These are phyloP conservation scores for Aquanectria penicillioides DNA, from an alignment of 2,329 filamentous ascomycete species.

Conservation along the genomic window DNA sequence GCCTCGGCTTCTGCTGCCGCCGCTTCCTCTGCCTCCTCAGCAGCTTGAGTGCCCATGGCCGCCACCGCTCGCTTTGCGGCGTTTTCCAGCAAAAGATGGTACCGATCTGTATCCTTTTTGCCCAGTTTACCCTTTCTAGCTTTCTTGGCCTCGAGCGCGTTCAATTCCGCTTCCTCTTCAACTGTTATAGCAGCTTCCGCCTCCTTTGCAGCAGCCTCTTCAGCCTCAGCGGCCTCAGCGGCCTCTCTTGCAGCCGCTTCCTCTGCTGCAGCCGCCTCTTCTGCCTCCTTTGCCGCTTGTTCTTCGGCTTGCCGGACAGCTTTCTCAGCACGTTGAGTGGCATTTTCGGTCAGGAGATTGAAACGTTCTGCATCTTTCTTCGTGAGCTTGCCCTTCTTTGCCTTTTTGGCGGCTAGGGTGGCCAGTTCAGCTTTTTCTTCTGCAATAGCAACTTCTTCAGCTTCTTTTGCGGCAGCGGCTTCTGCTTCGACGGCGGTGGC, in stretches of 20 bases:
- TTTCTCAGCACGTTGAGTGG: conserved; percentile 27
- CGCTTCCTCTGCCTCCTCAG: conserved; percentile 40
- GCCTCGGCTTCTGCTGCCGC: conserved; percentile 33
- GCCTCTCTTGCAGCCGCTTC: conserved; percentile 13
- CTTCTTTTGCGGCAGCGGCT: conserved; percentile 17
- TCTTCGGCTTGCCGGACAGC: conserved; percentile 21
- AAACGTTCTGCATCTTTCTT: conserved; percentile 35
- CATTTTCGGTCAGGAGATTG: conserved; percentile 33
- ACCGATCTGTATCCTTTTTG: conserved; percentile 59
- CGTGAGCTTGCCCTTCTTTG: conserved; percentile 35
- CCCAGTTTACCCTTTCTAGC: conserved; percentile 57
- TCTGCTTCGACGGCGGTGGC: conserved; percentile 21
- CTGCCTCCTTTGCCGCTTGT: conserved; percentile 39
- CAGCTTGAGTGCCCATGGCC: conserved; percentile 50
- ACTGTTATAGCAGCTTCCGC: conserved; percentile 18
- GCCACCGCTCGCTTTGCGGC: conserved; percentile 51
- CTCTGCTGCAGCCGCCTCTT: conserved; percentile 16
- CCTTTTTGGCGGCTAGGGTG: conserved; percentile 31
- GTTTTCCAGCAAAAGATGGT: conserved; percentile 50
- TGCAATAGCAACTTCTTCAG: conserved; percentile 27
- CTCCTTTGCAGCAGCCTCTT: conserved; percentile 15
- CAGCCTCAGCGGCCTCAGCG: conserved; percentile 23
- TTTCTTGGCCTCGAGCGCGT: conserved; percentile 51
- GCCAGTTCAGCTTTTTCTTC: conserved; percentile 34
- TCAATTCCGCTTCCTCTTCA: conserved; percentile 24